phyloP scores from a whole-genome alignment of 2,329 filamentous ascomycete species.

The Capronia americana region DNA sequence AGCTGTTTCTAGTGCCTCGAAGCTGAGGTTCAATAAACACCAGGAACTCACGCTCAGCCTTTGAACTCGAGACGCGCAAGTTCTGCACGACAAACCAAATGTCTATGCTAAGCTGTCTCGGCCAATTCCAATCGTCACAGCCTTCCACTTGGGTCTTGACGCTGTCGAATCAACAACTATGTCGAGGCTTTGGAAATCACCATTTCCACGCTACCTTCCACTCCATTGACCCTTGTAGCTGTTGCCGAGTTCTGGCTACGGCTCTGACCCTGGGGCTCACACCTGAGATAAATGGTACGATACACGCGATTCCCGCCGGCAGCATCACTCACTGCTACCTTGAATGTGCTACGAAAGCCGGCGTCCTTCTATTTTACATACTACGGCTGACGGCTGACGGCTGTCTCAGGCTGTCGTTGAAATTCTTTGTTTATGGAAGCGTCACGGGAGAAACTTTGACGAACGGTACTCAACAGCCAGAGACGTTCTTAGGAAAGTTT shows the following conservation, averaged over 20 bases:
- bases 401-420: not conserved
- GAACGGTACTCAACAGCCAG: not conserved
- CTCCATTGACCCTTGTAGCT: too few species aligned
- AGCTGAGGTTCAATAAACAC: constrained; percentile 27
- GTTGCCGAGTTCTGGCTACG: too few species aligned
- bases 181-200: too few species aligned
- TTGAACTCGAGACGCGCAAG: not conserved
- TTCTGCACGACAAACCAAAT: not conserved
- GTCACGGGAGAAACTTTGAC: not conserved
- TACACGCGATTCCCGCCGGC: too few species aligned
- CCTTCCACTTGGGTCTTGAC: not conserved
- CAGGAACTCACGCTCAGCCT: constrained; percentile 12
- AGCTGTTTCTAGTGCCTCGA: not conserved
- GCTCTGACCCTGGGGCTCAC: not conserved
- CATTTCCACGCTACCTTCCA: too few species aligned
- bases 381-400: not conserved
- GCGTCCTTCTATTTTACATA: not conserved
- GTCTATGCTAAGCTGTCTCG: not conserved
- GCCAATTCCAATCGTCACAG: not conserved
- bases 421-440: not conserved
- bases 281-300: too few species aligned
- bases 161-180: too few species aligned
- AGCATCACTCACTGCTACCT: not conserved
- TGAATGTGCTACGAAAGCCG: not conserved
- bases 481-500: not conserved